Percentiles rank a stretch among this genome's conserved stretches.
Evolutionary conservation across 192 early-diverging fungal genomes (phyloP).

Genomic region (Coemansia sp.): DNA sequence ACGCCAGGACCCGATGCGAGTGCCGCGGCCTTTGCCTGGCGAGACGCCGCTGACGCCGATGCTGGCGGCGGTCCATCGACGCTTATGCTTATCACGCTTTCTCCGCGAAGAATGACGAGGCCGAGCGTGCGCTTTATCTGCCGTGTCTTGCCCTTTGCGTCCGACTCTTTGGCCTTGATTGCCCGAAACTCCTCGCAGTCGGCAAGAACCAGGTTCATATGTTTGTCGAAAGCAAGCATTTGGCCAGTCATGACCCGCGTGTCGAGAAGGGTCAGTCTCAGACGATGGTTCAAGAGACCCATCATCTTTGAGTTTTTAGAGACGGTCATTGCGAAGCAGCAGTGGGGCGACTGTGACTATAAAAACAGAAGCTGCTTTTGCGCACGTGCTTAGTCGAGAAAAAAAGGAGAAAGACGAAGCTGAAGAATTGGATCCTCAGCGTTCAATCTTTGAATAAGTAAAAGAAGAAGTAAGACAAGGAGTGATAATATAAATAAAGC

Average conservation of each 20-base stretch:
- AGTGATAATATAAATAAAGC: background rate
- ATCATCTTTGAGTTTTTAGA: constrained; percentile 88
- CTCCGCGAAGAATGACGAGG: constrained; percentile 91
- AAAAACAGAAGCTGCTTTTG: background rate
- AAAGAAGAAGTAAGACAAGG: background rate
- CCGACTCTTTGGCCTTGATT: constrained; percentile 68
- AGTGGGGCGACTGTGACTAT: background rate
- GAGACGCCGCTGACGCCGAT: constrained; percentile 48
- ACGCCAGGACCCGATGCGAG: constrained; percentile 68
- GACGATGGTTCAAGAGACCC: constrained; percentile 89
- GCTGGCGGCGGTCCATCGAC: constrained; percentile 88
- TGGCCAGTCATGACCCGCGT: constrained; percentile 90
- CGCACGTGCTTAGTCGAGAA: too few species aligned
- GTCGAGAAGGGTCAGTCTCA: constrained; percentile 89
- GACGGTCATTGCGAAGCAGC: constrained; percentile 46
- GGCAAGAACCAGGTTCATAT: constrained; percentile 98
- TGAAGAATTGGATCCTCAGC: too few species aligned
- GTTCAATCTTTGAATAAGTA: too few species aligned
- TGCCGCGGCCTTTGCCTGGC: constrained; percentile 33
- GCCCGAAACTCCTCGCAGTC: constrained; percentile 97
- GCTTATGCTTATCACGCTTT: constrained; percentile 84
- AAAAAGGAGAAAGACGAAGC: too few species aligned
- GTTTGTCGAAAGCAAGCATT: constrained; percentile 99
- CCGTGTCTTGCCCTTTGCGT: constrained; percentile 49
- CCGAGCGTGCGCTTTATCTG: constrained; percentile 92